Conservation (phyloP, 2,329 filamentous ascomycete genomes). For the Sporothrix phasma region DNA sequence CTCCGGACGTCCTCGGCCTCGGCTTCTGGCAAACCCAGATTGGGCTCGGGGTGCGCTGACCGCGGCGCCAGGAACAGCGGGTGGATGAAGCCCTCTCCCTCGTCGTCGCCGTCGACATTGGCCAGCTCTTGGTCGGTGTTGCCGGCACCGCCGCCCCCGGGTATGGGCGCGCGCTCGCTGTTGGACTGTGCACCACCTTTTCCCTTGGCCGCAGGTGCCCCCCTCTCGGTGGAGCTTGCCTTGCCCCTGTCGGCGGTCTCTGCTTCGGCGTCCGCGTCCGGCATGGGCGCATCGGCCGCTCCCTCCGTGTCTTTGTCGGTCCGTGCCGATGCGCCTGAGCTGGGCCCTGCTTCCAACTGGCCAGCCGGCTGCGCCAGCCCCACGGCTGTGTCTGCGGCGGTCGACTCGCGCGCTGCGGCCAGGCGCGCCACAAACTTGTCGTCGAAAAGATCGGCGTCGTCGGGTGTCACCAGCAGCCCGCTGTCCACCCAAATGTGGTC, state of each 20-base stretch:
- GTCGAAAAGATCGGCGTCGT: conserved; percentile 46
- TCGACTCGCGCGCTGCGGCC: background rate
- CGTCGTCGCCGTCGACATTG: background rate
- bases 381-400: too few relatives aligned
- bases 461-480: conserved; percentile 44
- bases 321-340: background rate
- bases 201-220: background rate
- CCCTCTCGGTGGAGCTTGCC: background rate
- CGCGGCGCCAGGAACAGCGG: conserved; percentile 62
- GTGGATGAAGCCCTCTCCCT: conserved; percentile 51
- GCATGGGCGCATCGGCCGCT: background rate
- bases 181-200: background rate
- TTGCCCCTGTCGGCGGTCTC: background rate
- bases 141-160: background rate
- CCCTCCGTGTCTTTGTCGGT: background rate
- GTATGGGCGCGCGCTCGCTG: background rate
- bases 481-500: conserved; percentile 62
- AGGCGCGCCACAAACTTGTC: conserved; percentile 34
- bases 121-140: background rate
- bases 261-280: background rate
- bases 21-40: conserved; percentile 58
- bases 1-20: conserved; percentile 73
- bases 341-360: background rate
- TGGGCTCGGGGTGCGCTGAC: conserved; percentile 53
- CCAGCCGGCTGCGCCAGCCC: background rate